Base-by-base conservation (phyloP, 768 basidiomycete species). In the Phanerochaete carnosa region DNA sequence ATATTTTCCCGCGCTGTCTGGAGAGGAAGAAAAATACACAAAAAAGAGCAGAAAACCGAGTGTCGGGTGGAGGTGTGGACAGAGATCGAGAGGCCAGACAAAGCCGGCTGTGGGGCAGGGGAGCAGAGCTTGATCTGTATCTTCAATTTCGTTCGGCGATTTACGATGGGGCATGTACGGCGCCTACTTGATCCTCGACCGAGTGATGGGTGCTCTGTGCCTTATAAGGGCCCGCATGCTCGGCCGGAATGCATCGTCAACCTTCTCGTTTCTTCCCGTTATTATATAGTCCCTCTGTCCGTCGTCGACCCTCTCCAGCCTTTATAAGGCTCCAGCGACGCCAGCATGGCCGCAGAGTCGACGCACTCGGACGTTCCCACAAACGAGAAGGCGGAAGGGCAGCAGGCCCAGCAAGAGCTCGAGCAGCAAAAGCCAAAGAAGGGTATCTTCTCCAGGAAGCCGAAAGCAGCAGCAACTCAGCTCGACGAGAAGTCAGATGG, bases 201-300 rank as follows among this genome's bases (percentile, higher is more conserved):
- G 19, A 8, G 28, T 43, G 39, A 43, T 43, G 39, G 47, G 47
- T 19, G 47, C 22, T 23, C 35, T 28, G 59, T 60, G 59, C 59
- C 59, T 60, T 55, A 55, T 55, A 47, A 50, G 59, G 43, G 28
- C 52, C 53, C 53, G 49, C 52, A 60, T 55, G 53, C 53, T 55
- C 35, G 53, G 19, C 35, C 12, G n/a, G 33, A 23, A 22, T n/a
- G 33, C 58, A 59, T 55, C 59, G 55, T 53, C 45, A 52, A 47
- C 53, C 59, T 33, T 50, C 39, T 49, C 59, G 26, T 53, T 60
- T 53, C 45, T 60, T 60, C 59, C 46, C 49, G 35, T 60, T 60
- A 52, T 55, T 55, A 55, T 60, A 60, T 32, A 35, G 6, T 55
- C n/a, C 37, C 45, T 32, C 29, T 3, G 16, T 43, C 52, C 32